Percentiles rank a stretch among this genome's conserved stretches.
These are phyloP conservation scores for Leccinum truebloodii DNA, from an alignment of 768 basidiomycete species.

Conservation along the genomic window DNA sequence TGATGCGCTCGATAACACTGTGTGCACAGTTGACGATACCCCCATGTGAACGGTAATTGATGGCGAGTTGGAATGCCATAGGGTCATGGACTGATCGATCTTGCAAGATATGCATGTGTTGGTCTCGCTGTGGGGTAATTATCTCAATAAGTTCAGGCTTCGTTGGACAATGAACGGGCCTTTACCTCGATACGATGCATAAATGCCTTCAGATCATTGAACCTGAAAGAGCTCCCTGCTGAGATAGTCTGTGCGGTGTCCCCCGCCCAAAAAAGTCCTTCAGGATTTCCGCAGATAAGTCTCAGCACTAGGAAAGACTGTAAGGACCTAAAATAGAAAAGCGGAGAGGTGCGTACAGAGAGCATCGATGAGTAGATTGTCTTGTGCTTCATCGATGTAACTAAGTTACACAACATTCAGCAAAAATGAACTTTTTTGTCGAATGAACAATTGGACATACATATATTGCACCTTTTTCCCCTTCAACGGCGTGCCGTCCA, in stretches of 20 bases:
- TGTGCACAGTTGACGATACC: constrained; percentile 75
- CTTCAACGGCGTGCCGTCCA: constrained; percentile 27
- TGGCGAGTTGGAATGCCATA: constrained; percentile 53
- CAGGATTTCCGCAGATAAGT: constrained; percentile 56
- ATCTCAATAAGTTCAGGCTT: not conserved
- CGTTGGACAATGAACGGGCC: not conserved
- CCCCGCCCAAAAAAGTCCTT: constrained; percentile 77
- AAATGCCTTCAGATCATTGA: constrained; percentile 71
- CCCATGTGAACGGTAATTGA: constrained; percentile 71
- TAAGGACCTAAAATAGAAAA: not conserved
- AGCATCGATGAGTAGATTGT: constrained; percentile 67
- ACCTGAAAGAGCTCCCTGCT: constrained; percentile 69
- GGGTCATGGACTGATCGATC: constrained; percentile 27
- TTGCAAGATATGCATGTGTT: constrained; percentile 9
- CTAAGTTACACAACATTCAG: constrained; percentile 26
- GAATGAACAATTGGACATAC: constrained; percentile 35
- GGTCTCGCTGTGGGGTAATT: constrained; percentile 22
- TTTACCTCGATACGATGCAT: constrained; percentile 61
- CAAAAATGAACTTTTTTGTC: not conserved
- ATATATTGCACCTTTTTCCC: constrained; percentile 54
- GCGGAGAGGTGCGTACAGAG: constrained; percentile 40
- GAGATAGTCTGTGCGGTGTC: constrained; percentile 82
- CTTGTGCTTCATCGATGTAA: constrained; percentile 76
- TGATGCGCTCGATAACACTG: constrained; percentile 60
- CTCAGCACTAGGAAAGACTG: constrained; percentile 49